Evolutionary conservation across 1,284 basidiomycete species (phyloP), one percentile per base, ranked within the genome.

Genomic region (Ustilago cynodontis): DNA sequence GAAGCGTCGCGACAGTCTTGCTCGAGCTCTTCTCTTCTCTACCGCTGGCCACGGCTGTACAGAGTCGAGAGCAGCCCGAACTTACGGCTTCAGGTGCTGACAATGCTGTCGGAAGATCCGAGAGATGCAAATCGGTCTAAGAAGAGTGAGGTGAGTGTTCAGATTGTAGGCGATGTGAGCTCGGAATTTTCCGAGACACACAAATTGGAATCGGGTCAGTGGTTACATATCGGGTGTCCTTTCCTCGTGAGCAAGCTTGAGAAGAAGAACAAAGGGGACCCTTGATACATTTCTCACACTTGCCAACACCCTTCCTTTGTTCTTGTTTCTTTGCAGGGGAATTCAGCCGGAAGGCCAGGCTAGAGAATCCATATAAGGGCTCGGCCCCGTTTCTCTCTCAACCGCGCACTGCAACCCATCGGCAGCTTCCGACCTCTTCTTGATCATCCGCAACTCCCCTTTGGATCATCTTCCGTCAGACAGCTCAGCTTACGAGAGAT

Each of bases 211-310:
- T n/a, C n/a, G n/a, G n/a, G n/a, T n/a, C n/a, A n/a, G n/a, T n/a
- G n/a, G 24, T 11, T 28, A 31, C 50, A 8, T 5, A 52, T 52
- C 50, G 31, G 28, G 18, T 3, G 26, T 39, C 24, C 22, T 39
- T 37, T 13, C 53, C 43, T 43, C 41, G 37, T 39, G 37, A 39
- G 37, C 37, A n/a, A n/a, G n/a, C n/a, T n/a, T n/a, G n/a, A n/a
- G 37, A 28, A 43, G 37, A 26, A 41, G 24, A 59, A 51, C 41
- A 43, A 59, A 45, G 56, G 56, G 49, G 47, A 39, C 47, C 47
- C 58, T 59, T 47, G 29, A 59, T 5, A 6, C 11, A 33, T 5
- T 39, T 49, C 29, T 31, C 26, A 49, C 47, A 24, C 47, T 24
- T 49, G 9, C 13, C 6, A 26, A 28, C 47, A 26, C 8, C 14